These are phyloP conservation scores for Penicillium sp. DNA, from an alignment of 2,329 filamentous ascomycete species.

Conservation along the genomic window DNA sequence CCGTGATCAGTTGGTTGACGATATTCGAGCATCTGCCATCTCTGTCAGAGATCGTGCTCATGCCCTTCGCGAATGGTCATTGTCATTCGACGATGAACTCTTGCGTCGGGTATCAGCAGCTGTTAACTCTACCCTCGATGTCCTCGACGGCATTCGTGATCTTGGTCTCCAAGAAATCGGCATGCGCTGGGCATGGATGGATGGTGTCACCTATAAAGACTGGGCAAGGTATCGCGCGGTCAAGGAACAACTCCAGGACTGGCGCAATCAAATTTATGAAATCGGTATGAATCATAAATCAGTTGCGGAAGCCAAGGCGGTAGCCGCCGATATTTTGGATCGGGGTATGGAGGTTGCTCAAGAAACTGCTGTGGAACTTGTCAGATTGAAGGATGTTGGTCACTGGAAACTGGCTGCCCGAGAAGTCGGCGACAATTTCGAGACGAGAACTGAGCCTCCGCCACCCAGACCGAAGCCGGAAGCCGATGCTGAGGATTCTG, in stretches of 20 bases:
- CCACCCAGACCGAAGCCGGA: slow-evolving; percentile 32
- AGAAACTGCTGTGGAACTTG: slow-evolving; percentile 75
- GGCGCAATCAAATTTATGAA: slow-evolving; percentile 78
- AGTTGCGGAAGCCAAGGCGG: slow-evolving; percentile 66
- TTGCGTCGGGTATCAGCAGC: slow-evolving; percentile 68
- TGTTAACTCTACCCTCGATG: slow-evolving; percentile 77
- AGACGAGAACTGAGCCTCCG: slow-evolving; percentile 55
- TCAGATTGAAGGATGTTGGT: slow-evolving; percentile 77
- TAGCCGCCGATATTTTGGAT: slow-evolving; percentile 70
- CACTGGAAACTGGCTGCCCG: slow-evolving; percentile 77
- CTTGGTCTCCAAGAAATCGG: slow-evolving; percentile 88
- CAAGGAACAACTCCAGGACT: slow-evolving; percentile 78
- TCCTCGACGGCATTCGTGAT: slow-evolving; percentile 79
- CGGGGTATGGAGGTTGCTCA: slow-evolving; percentile 79
- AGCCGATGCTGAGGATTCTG: slow-evolving; percentile 14
- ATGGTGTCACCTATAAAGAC: slow-evolving; percentile 93
- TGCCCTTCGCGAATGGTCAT: slow-evolving; percentile 73
- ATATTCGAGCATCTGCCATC: slow-evolving; percentile 68
- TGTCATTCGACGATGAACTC: slow-evolving; percentile 69
- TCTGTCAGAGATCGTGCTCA: slow-evolving; percentile 77
- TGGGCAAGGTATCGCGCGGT: slow-evolving; percentile 94
- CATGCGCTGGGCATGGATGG: slow-evolving; percentile 92
- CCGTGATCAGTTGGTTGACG: slow-evolving; percentile 53
- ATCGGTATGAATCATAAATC: slow-evolving; percentile 73
- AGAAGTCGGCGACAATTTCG: slow-evolving; percentile 78